A percentile compares a stretch with the other conserved stretches of the same genome.
These are phyloP conservation scores for Hypholoma fasciculare DNA, from an alignment of 768 basidiomycete genomes.

Conservation along the genomic window DNA sequence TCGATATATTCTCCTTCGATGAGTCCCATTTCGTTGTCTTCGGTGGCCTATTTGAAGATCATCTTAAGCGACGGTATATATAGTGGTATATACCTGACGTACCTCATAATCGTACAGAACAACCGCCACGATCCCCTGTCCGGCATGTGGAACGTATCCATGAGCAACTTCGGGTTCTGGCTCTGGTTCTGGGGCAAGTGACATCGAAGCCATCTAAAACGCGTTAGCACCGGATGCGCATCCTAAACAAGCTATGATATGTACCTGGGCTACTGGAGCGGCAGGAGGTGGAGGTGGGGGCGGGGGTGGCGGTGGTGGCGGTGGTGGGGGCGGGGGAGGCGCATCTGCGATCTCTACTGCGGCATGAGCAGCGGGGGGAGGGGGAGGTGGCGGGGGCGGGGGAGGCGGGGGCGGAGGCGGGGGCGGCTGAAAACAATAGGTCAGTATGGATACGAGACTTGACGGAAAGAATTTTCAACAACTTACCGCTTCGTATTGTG, in stretches of 20 bases:
- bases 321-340: conserved; percentile 39
- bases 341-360: conserved; percentile 18
- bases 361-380: conserved; percentile 24
- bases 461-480: neutral
- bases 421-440: conserved; percentile 26
- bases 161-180: conserved; percentile 42
- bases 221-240: neutral
- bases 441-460: neutral
- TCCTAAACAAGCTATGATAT: conserved; percentile 3
- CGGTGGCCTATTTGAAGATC: conserved; percentile 53
- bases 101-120: conserved; percentile 85
- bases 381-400: conserved; percentile 45
- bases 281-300: conserved; percentile 53
- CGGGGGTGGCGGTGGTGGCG: conserved; percentile 45
- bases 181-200: conserved; percentile 20
- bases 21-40: conserved; percentile 85
- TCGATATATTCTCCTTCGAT: conserved; percentile 81
- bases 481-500: conserved; percentile 22
- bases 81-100: conserved; percentile 7
- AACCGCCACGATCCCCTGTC: conserved; percentile 63
- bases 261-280: conserved; percentile 39
- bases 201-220: conserved; percentile 31
- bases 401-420: conserved; percentile 38
- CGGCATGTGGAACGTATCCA: conserved; percentile 30
- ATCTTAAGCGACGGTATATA: neutral